These are phyloP conservation scores for Globisporangium nagaii DNA, from an alignment of 352 stramenopile species.

Conservation along the genomic window DNA sequence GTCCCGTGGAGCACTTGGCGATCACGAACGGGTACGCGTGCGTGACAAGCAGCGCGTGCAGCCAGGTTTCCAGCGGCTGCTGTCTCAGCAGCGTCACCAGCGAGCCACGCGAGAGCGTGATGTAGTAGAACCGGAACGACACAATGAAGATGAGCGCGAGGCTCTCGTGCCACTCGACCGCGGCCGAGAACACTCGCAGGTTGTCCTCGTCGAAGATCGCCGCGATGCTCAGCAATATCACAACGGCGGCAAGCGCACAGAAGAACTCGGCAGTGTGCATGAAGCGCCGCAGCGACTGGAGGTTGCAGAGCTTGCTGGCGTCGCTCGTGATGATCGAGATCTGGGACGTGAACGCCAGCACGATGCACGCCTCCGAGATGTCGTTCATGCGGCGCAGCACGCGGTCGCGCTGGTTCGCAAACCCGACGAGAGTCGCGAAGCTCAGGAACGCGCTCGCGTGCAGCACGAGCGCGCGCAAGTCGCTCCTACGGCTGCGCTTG, in stretches of 20 bases:
- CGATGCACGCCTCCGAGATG: slow-evolving; percentile 12
- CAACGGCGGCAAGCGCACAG: background rate
- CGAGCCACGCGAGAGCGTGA: slow-evolving; percentile 13
- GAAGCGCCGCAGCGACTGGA: slow-evolving; percentile 16
- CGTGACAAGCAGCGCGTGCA: slow-evolving; percentile 22
- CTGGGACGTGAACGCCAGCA: slow-evolving; percentile 22
- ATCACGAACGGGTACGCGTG: slow-evolving; percentile 27
- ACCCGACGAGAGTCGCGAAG: slow-evolving; percentile 11
- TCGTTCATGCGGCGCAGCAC: slow-evolving; percentile 11
- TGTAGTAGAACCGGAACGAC: slow-evolving; percentile 24
- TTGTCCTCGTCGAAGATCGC: background rate
- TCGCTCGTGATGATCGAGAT: slow-evolving; percentile 28
- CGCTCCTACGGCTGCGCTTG: background rate
- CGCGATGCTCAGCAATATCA: slow-evolving; percentile 5
- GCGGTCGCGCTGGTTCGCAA: slow-evolving; percentile 6
- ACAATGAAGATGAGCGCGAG: slow-evolving; percentile 19
- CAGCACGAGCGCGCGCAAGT: slow-evolving; percentile 6
- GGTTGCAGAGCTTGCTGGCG: slow-evolving; percentile 20
- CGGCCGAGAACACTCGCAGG: background rate
- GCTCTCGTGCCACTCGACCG: slow-evolving; percentile 15
- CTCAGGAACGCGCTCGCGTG: slow-evolving; percentile 2
- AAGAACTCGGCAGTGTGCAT: slow-evolving; percentile 17
- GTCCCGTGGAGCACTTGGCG: background rate
- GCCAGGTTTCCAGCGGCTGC: slow-evolving; percentile 15
- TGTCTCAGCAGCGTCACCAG: slow-evolving; percentile 10